Conservation (phyloP, 306 rosid species). For the cucumber (Cucumis sativus) region Cucumber_9930_V3 NC_026661.2:5655001-5655500, state of each 20-base stretch:
- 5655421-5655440: neutral
- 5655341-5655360: slow-evolving; percentile 94
- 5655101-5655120: slow-evolving; percentile 86
- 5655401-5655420: neutral
- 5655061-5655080: slow-evolving; percentile 97
- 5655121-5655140: slow-evolving; percentile 78
- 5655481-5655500: neutral
- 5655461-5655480: neutral
- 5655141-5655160: slow-evolving; percentile 80
- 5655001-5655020: slow-evolving; percentile 93
- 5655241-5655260: slow-evolving; percentile 91
- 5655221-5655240: slow-evolving; percentile 84
- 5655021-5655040: slow-evolving; percentile 87
- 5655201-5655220: slow-evolving; percentile 97
- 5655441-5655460: neutral
- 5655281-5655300: slow-evolving; percentile 97
- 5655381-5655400: neutral
- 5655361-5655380: slow-evolving; percentile 62
- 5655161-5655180: slow-evolving; percentile 98
- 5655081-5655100: slow-evolving; percentile 92
- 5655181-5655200: slow-evolving; percentile 98
- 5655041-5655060: slow-evolving; percentile 90
- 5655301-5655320: slow-evolving; percentile 98
- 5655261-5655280: slow-evolving; percentile 92
- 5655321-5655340: slow-evolving; percentile 99